A percentile compares a stretch with the other conserved stretches of the same genome.
phyloP scores from a whole-genome alignment of 176 grass and related monocot species.

The Dactylis glomerata region DNA sequence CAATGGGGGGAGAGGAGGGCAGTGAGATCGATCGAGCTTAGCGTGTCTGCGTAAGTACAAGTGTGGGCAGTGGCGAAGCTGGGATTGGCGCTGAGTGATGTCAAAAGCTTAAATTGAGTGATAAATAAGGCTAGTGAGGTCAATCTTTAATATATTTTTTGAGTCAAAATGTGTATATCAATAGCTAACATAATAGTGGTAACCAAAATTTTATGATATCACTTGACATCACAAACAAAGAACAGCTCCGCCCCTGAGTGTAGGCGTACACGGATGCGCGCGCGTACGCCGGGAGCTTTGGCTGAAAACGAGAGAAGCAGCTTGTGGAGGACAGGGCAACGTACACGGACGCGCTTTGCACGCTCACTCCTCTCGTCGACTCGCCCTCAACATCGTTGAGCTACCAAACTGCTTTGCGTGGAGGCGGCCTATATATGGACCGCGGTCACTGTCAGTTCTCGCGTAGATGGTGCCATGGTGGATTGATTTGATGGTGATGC shows the following conservation, averaged over 20 bases:
- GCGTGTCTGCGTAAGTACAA: no score
- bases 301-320: neutral
- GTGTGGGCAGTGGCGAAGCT: no score
- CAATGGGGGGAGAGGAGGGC: neutral
- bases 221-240: no score
- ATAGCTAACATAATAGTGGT: no score
- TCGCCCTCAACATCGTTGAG: neutral
- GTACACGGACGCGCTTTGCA: neutral
- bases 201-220: no score
- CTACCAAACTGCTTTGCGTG: neutral
- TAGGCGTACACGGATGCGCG: neutral
- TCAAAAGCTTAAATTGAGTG: no score
- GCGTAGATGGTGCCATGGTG: neutral
- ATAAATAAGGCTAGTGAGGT: no score
- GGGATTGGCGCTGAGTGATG: no score
- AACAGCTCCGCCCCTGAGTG: no score
- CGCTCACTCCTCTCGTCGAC: neutral
- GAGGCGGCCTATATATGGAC: slow-evolving; percentile 20
- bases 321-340: neutral
- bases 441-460: neutral
- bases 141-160: no score
- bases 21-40: neutral
- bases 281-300: neutral
- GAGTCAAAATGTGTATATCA: no score
- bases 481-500: slow-evolving; percentile 13